A percentile compares a stretch with the other conserved stretches of the same genome.
These are phyloP conservation scores for Hyparrhenia diplandra DNA, from an alignment of 176 grass and related monocot species.

Conservation along the genomic window DNA sequence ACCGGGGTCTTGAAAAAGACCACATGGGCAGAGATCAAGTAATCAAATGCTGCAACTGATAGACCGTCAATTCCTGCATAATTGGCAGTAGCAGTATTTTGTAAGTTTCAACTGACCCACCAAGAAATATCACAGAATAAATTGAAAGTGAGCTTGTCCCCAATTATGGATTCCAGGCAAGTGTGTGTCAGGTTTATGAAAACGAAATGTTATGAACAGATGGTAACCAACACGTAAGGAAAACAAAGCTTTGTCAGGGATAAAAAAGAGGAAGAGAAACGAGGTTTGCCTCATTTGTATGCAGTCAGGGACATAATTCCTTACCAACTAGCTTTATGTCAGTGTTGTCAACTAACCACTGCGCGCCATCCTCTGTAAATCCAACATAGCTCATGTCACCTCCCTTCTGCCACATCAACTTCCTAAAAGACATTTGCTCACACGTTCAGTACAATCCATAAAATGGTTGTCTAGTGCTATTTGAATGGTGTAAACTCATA, in stretches of 20 bases:
- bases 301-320: background rate
- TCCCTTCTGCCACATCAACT: constrained; percentile 76
- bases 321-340: constrained; percentile 88
- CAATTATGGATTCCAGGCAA: background rate
- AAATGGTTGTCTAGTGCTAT: background rate
- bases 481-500: background rate
- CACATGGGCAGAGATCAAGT: constrained; percentile 75
- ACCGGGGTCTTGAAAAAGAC: constrained; percentile 80
- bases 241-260: background rate
- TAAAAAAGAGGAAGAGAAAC: background rate
- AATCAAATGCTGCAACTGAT: constrained; percentile 69
- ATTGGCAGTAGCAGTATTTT: background rate
- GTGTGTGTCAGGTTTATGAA: background rate
- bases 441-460: background rate
- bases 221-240: background rate
- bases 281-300: background rate
- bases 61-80: constrained; percentile 69
- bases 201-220: background rate
- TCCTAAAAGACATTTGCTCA: constrained; percentile 39
- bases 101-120: background rate
- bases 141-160: background rate
- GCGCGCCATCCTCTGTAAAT: constrained; percentile 74
- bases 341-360: constrained; percentile 89
- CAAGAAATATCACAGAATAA: background rate
- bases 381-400: constrained; percentile 68